phyloP scores from a whole-genome alignment of 176 grass and related monocot genomes.

The Ampelocalamus luodianensis region DNA sequence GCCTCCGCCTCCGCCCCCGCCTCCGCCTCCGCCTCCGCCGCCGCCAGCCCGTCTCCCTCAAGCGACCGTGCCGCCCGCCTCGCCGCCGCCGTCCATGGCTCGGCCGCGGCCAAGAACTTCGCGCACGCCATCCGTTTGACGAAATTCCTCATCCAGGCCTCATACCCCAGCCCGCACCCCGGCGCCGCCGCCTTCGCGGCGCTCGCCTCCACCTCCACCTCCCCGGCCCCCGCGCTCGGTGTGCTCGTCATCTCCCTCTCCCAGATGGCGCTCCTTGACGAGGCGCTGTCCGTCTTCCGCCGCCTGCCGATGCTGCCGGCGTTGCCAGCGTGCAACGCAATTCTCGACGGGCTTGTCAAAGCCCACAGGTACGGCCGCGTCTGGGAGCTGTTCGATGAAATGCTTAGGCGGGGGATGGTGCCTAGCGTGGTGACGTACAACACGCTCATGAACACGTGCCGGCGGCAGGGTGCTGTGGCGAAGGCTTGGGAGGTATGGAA shows the following conservation, averaged over 20 bases:
- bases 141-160: conserved; percentile 54
- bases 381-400: conserved; percentile 59
- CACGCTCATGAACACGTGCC: conserved; percentile 57
- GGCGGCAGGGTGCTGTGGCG: conserved; percentile 29
- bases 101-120: conserved; percentile 45
- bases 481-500: conserved; percentile 52
- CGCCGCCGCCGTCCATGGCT: conserved; percentile 44
- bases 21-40: background rate
- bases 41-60: background rate
- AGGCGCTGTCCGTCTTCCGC: conserved; percentile 45
- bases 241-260: conserved; percentile 59
- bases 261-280: conserved; percentile 51
- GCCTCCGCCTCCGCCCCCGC: too few relatives aligned
- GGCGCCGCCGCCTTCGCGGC: conserved; percentile 26
- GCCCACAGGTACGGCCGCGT: conserved; percentile 26
- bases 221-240: conserved; percentile 45
- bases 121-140: conserved; percentile 62
- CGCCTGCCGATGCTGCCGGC: conserved; percentile 43
- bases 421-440: conserved; percentile 61
- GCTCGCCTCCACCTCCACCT: conserved; percentile 45
- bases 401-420: conserved; percentile 47
- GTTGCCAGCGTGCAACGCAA: conserved; percentile 44
- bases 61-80: conserved; percentile 26
- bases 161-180: background rate
- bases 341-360: conserved; percentile 50